A percentile compares a stretch with the other conserved stretches of the same genome.
phyloP scores from a whole-genome alignment of 179 eudicot species.

The Beta lomatogona region DNA sequence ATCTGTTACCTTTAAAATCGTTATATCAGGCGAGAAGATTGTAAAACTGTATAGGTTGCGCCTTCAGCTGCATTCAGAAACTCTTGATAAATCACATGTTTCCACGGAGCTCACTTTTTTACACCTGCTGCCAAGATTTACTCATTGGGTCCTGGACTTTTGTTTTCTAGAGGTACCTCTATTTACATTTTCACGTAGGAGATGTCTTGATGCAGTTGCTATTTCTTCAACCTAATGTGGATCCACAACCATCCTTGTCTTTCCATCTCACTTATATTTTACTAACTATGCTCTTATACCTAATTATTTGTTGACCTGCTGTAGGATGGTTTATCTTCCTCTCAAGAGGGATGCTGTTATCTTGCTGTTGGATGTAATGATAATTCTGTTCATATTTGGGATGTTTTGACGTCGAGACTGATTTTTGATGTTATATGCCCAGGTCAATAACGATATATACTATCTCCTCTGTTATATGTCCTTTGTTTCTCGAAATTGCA shows the following conservation, averaged over 20 bases:
- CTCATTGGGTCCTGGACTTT: constrained; percentile 87
- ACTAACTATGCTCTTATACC: neutral
- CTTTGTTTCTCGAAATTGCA: neutral
- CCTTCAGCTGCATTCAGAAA: constrained; percentile 28
- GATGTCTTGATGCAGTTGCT: neutral
- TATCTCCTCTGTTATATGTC: neutral
- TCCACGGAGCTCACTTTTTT: constrained; percentile 33
- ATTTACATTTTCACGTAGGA: neutral
- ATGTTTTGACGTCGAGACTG: constrained; percentile 33
- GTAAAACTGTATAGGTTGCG: constrained; percentile 62
- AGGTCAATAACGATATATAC: constrained; percentile 44
- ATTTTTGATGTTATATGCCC: constrained; percentile 52
- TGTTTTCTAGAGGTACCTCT: constrained; percentile 59
- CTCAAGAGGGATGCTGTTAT: constrained; percentile 29
- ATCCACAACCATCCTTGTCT: neutral
- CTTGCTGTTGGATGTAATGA: constrained; percentile 92
- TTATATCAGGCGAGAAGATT: constrained; percentile 79
- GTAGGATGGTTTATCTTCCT: constrained; percentile 47
- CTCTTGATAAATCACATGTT: constrained; percentile 13
- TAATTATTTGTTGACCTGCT: constrained; percentile 15
- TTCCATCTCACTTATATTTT: neutral
- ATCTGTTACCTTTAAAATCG: constrained; percentile 40
- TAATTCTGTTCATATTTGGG: constrained; percentile 79
- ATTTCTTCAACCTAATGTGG: neutral
- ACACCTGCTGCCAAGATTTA: constrained; percentile 60